phyloP scores from a whole-genome alignment of 257 asterid genomes.

The Striga asiatica region DNA sequence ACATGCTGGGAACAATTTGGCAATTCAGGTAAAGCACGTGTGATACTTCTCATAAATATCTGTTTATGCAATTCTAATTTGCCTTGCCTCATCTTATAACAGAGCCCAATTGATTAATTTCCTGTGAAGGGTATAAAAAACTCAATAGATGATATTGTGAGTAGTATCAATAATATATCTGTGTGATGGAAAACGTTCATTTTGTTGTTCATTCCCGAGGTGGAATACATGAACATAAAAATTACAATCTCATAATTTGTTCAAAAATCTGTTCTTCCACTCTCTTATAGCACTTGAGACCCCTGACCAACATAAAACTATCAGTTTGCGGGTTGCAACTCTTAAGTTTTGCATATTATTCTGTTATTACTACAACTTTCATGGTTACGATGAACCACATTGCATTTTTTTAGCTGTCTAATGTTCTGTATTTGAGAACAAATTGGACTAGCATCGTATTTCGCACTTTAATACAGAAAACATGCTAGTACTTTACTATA shows the following conservation, averaged over 20 bases:
- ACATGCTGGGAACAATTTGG: slow-evolving; percentile 74
- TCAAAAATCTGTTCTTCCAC: background rate
- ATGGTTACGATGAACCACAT: background rate
- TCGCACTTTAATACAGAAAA: too few relatives aligned
- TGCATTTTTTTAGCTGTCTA: background rate
- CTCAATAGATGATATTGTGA: background rate
- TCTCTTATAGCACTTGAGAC: background rate
- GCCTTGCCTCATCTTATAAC: slow-evolving; percentile 9
- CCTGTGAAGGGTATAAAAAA: background rate
- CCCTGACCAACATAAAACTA: background rate
- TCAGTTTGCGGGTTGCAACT: background rate
- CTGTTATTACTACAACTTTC: background rate
- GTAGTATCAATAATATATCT: background rate
- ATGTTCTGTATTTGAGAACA: too few relatives aligned
- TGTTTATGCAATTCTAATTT: slow-evolving; percentile 6
- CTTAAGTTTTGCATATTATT: background rate
- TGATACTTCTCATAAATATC: slow-evolving; percentile 6
- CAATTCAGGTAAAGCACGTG: slow-evolving; percentile 48
- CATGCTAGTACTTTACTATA: too few relatives aligned
- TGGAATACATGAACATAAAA: background rate
- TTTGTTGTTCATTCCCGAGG: background rate
- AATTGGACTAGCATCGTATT: too few relatives aligned
- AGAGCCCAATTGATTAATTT: background rate
- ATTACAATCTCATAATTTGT: background rate
- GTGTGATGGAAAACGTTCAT: slow-evolving; percentile 2